These are phyloP conservation scores for Ustilago bromivora DNA, from an alignment of 1,284 basidiomycete species.

Conservation along the genomic window DNA sequence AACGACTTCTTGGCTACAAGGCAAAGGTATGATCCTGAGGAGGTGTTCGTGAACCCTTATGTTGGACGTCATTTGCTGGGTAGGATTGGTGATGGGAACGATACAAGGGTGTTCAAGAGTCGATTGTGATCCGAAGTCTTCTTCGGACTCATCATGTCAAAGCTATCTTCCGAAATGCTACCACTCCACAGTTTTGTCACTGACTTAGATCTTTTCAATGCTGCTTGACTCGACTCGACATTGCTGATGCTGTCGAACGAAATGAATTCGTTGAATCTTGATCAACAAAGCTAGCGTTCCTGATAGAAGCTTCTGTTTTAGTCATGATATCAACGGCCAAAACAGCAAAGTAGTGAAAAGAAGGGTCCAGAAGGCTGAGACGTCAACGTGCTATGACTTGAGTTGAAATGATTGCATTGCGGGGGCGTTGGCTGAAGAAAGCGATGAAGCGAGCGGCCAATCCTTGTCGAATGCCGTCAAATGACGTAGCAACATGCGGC, in stretches of 20 bases:
- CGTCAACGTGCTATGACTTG: neutral
- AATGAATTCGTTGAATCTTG: too few relatives aligned
- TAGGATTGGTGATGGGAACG: conserved; percentile 60
- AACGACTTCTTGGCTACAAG: conserved; percentile 82
- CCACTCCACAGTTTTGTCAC: neutral
- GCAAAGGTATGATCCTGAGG: conserved; percentile 81
- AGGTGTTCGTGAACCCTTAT: conserved; percentile 77
- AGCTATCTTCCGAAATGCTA: neutral
- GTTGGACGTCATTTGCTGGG: conserved; percentile 73
- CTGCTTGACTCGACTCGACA: neutral
- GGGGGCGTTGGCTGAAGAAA: neutral
- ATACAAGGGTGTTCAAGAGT: conserved; percentile 55
- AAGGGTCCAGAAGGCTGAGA: neutral
- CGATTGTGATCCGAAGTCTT: conserved; percentile 19
- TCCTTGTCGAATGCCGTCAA: conserved; percentile 3
- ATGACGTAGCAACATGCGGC: conserved; percentile 4
- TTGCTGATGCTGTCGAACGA: neutral
- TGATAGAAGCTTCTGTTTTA: neutral
- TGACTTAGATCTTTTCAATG: neutral
- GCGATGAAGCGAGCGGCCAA: neutral
- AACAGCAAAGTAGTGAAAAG: neutral
- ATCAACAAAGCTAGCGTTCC: too few relatives aligned
- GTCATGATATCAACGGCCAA: neutral
- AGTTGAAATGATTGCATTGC: neutral
- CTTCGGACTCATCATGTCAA: neutral